Conservation (phyloP, 225 moss, liverwort and hornwort genomes). For the Bryum argenteum region DNA sequence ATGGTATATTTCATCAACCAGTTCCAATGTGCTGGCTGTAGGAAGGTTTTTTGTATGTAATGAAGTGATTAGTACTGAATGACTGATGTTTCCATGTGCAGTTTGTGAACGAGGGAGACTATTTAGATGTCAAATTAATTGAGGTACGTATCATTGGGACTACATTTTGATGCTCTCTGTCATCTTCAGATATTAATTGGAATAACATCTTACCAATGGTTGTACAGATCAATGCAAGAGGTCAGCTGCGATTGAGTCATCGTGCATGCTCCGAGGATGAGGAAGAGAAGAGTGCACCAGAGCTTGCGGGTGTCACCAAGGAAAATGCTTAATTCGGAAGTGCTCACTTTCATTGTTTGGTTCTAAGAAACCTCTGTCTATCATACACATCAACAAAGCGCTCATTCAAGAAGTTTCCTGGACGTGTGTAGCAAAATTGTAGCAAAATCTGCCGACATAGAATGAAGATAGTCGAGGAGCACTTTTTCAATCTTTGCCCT, state of each 20-base stretch:
- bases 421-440: constrained; percentile 17
- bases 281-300: constrained; percentile 35
- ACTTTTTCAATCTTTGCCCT: constrained; percentile 7
- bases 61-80: background rate
- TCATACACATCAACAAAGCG: constrained; percentile 10
- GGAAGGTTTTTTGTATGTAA: background rate
- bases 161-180: background rate
- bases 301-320: constrained; percentile 50
- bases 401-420: constrained; percentile 29
- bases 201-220: background rate
- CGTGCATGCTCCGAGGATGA: constrained; percentile 44
- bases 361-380: constrained; percentile 2
- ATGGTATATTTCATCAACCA: background rate
- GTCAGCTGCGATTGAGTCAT: constrained; percentile 88
- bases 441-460: constrained; percentile 42
- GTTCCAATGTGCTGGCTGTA: background rate
- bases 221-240: constrained; percentile 86
- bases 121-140: constrained; percentile 86
- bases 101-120: constrained; percentile 89
- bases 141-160: constrained; percentile 57
- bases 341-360: background rate
- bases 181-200: background rate
- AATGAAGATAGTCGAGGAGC: constrained; percentile 22
- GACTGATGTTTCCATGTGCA: constrained; percentile 37
- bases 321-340: constrained; percentile 33